Percentiles rank a stretch among this genome's conserved stretches.
phyloP scores from a whole-genome alignment of 169 alveolate species.

The Plasmodium chabaudi region DNA sequence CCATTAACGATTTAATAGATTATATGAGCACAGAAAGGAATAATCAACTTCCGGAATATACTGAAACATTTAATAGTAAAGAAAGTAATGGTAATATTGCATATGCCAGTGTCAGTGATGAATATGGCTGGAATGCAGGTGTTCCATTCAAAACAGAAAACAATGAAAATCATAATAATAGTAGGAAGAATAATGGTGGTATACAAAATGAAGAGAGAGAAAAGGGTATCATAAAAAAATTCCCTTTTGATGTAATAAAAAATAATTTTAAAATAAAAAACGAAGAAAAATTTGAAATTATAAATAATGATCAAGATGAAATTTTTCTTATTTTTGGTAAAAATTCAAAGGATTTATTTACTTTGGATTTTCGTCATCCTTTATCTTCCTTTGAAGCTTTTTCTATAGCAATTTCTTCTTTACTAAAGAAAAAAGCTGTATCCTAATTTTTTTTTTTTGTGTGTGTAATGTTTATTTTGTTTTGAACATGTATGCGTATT shows the following conservation, averaged over 20 bases:
- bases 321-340: conserved; percentile 81
- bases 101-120: not conserved
- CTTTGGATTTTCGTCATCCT: conserved; percentile 85
- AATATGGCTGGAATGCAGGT: not conserved
- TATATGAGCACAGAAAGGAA: conserved; percentile 26
- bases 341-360: conserved; percentile 80
- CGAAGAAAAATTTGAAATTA: conserved; percentile 55
- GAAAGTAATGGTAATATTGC: not conserved
- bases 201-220: conserved; percentile 2
- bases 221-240: conserved; percentile 32
- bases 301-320: conserved; percentile 75
- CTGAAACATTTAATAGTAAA: not conserved
- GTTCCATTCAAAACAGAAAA: not conserved
- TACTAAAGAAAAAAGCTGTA: conserved; percentile 81
- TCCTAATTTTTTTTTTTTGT: conserved; percentile 41
- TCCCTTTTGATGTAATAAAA: conserved; percentile 77
- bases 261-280: conserved; percentile 50
- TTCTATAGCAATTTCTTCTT: conserved; percentile 80
- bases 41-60: not conserved
- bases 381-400: conserved; percentile 83
- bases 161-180: not conserved
- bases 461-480: not conserved
- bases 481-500: not conserved
- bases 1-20: conserved; percentile 68
- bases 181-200: not conserved